Percentiles rank a stretch among this genome's conserved stretches.
Evolutionary conservation across 306 rosid species (phyloP).

Genomic region (Sicyos edulis): DNA sequence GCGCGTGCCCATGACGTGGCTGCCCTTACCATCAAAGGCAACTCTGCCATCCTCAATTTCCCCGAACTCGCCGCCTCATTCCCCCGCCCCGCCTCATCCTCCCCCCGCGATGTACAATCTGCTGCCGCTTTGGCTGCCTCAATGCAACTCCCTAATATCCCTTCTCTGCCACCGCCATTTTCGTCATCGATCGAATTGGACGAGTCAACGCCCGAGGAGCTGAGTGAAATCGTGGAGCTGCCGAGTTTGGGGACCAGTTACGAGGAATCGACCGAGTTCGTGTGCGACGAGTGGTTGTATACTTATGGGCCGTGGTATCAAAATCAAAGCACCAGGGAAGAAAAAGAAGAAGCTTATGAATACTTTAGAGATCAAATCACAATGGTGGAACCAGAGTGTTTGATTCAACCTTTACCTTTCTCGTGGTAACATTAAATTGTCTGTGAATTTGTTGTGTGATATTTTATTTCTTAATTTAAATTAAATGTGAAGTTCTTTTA

Average conservation of each 20-base stretch:
- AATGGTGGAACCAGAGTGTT: conserved; percentile 24
- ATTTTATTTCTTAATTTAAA: background rate
- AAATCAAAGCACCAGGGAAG: conserved; percentile 18
- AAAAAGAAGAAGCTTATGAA: conserved; percentile 27
- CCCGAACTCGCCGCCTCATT: conserved; percentile 28
- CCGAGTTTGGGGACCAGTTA: conserved; percentile 45
- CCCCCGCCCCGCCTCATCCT: conserved; percentile 52
- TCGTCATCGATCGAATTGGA: conserved; percentile 8
- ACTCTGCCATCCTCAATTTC: too few relatives aligned
- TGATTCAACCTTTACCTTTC: conserved; percentile 25
- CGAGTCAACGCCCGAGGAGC: conserved; percentile 20
- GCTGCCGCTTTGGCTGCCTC: conserved; percentile 58
- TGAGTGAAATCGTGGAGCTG: conserved; percentile 24
- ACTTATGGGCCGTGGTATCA: conserved; percentile 27
- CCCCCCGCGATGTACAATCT: conserved; percentile 60
- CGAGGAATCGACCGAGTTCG: conserved; percentile 36
- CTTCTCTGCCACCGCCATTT: conserved; percentile 5
- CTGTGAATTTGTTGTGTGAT: conserved; percentile 15
- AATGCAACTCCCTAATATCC: conserved; percentile 27
- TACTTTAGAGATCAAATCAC: conserved; percentile 26
- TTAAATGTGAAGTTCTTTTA: conserved; percentile 19
- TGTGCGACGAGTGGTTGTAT: conserved; percentile 37
- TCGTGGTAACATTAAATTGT: conserved; percentile 42
- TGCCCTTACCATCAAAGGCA: conserved; percentile 39
- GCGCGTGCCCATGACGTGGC: conserved; percentile 83